Conservation (phyloP, 495 filamentous ascomycete species). For the Hypoxylon trugodes region DNA sequence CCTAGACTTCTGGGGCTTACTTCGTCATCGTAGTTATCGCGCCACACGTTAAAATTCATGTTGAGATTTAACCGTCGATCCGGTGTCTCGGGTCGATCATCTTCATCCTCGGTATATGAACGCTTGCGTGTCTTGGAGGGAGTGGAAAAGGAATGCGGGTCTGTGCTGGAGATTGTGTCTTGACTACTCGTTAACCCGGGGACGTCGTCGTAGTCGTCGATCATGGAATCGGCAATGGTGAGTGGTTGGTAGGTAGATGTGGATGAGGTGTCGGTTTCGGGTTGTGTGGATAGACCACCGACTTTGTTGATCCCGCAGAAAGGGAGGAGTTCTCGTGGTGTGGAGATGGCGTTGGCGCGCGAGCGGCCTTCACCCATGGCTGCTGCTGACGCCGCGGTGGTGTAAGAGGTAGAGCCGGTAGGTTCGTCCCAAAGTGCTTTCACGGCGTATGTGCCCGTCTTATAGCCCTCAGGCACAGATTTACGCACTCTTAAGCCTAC, state of each 20-base stretch:
- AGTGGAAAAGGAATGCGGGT: constrained; percentile 15
- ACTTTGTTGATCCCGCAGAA: constrained; percentile 79
- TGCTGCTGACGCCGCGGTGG: background rate
- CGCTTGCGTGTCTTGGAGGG: constrained; percentile 49
- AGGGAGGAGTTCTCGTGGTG: constrained; percentile 68
- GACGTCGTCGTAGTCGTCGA: constrained; percentile 36
- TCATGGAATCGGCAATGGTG: constrained; percentile 22
- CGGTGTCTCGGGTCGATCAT: constrained; percentile 18
- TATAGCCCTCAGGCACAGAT: constrained; percentile 90
- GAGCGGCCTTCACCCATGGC: constrained; percentile 37
- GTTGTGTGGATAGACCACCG: constrained; percentile 63
- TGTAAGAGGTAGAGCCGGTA: background rate
- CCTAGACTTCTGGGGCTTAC: constrained; percentile 49
- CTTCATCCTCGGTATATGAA: constrained; percentile 47
- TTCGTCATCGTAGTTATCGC: constrained; percentile 43
- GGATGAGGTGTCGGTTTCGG: constrained; percentile 8
- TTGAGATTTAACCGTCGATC: constrained; percentile 37
- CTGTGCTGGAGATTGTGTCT: constrained; percentile 44
- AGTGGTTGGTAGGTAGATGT: constrained; percentile 16
- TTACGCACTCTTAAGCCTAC: constrained; percentile 96
- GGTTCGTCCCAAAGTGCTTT: constrained; percentile 56
- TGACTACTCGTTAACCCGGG: constrained; percentile 52
- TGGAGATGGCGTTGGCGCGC: constrained; percentile 42
- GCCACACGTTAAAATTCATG: constrained; percentile 22
- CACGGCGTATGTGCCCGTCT: constrained; percentile 66